phyloP scores from a whole-genome alignment of 257 asterid genomes.

The Thymus mandschuricus region DNA sequence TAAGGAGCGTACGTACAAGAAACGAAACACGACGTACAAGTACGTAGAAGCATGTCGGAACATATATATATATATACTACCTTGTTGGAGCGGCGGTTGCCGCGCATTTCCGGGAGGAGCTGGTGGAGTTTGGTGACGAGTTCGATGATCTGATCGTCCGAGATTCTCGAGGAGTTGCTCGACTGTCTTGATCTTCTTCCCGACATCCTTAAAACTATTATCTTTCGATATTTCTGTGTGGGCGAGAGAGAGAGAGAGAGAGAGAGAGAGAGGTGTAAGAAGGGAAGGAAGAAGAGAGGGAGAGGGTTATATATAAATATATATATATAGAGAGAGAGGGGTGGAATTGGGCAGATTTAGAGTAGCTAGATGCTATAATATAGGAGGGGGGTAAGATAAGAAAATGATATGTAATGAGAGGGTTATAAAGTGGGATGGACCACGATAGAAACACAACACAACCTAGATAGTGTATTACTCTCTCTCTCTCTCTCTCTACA shows the following conservation, averaged over 20 bases:
- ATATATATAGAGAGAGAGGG: conserved; percentile 1
- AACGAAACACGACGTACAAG: not conserved
- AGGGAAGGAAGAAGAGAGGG: conserved; percentile 30
- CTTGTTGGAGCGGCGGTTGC: conserved; percentile 60
- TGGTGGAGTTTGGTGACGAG: conserved; percentile 72
- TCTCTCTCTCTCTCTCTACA: too few species aligned
- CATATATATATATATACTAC: conserved; percentile 25
- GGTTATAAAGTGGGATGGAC: conserved; percentile 47
- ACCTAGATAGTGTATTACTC: not conserved
- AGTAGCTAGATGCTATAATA: conserved; percentile 21
- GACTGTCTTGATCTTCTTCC: conserved; percentile 70
- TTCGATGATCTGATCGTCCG: conserved; percentile 71
- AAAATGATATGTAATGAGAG: conserved; percentile 37
- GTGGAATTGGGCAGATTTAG: conserved; percentile 19
- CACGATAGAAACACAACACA: conserved; percentile 37
- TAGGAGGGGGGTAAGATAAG: conserved; percentile 34
- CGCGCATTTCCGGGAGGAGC: conserved; percentile 72
- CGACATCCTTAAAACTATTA: conserved; percentile 42
- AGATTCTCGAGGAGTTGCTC: conserved; percentile 48
- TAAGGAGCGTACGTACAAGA: not conserved
- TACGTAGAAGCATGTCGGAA: not conserved
- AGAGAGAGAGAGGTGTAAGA: not conserved
- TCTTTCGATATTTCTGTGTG: not conserved
- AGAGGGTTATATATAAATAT: not conserved
- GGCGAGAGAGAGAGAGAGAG: conserved; percentile 21